These are phyloP conservation scores for Pythium apleroticum DNA, from an alignment of 352 stramenopile species.

Conservation along the genomic window DNA sequence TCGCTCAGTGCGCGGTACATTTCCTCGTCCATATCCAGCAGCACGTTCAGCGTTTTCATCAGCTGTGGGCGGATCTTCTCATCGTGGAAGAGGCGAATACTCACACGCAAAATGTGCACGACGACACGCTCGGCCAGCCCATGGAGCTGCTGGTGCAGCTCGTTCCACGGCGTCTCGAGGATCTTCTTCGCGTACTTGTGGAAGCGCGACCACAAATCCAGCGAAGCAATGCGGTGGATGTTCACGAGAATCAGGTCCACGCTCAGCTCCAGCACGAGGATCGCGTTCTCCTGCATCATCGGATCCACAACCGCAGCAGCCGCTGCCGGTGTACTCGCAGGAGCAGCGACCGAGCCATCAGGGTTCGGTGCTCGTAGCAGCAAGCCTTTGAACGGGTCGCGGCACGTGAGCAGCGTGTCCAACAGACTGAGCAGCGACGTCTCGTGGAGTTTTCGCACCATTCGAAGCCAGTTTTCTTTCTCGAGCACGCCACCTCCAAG, in stretches of 20 bases:
- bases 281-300: conserved; percentile 90
- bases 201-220: conserved; percentile 81
- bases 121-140: conserved; percentile 81
- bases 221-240: conserved; percentile 65
- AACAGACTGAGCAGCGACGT: conserved; percentile 60
- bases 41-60: conserved; percentile 72
- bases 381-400: conserved; percentile 80
- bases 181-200: conserved; percentile 79
- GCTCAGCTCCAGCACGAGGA: conserved; percentile 82
- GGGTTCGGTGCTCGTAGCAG: conserved; percentile 39
- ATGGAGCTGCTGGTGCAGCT: conserved; percentile 78
- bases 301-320: conserved; percentile 39
- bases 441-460: conserved; percentile 77
- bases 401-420: conserved; percentile 72
- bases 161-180: conserved; percentile 66
- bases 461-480: conserved; percentile 85
- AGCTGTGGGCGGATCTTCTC: conserved; percentile 79
- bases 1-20: conserved; percentile 84
- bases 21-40: conserved; percentile 76
- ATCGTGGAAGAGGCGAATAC: conserved; percentile 86
- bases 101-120: conserved; percentile 83
- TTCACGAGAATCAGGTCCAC: conserved; percentile 87
- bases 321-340: conserved; percentile 11
- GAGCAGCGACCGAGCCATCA: not conserved
- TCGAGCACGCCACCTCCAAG: conserved; percentile 76